Conservation (phyloP, 73 alveolate genomes). For the Diophrys sp. region DNA sequence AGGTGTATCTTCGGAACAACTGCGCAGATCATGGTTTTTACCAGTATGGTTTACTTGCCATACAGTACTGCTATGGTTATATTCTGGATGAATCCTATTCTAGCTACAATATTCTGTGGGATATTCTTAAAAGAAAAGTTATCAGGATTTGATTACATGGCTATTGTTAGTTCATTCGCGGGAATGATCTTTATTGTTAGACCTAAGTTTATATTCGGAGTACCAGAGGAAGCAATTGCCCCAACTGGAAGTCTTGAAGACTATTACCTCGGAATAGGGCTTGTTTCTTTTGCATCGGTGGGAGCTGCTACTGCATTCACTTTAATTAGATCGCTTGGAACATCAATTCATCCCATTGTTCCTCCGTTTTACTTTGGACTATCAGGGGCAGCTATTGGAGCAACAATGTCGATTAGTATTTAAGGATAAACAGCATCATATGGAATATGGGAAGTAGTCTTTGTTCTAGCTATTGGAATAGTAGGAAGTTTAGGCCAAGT, state of each 20-base stretch:
- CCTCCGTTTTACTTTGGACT: not conserved
- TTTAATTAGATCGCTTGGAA: not conserved
- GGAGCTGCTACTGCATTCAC: not conserved
- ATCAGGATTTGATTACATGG: not conserved
- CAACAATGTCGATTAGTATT: no score
- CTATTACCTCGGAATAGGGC: no score
- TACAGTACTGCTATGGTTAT: not conserved
- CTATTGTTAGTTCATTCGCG: not conserved
- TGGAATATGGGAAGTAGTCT: no score
- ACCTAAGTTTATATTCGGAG: not conserved
- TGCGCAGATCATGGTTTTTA: not conserved
- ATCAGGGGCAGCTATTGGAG: not conserved
- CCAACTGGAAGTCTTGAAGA: no score
- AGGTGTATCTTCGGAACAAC: not conserved
- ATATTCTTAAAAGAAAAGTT: not conserved
- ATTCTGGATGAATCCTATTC: not conserved
- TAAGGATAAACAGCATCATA: no score
- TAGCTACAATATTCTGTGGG: not conserved
- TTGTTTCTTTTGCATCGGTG: no score
- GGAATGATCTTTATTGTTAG: not conserved
- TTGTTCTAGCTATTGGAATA: no score
- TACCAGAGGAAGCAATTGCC: no score
- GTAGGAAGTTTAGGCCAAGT: no score
- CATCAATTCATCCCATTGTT: not conserved
- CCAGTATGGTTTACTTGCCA: not conserved